phyloP scores from a whole-genome alignment of 306 rosid species.

The Mucuna pruriens region DNA sequence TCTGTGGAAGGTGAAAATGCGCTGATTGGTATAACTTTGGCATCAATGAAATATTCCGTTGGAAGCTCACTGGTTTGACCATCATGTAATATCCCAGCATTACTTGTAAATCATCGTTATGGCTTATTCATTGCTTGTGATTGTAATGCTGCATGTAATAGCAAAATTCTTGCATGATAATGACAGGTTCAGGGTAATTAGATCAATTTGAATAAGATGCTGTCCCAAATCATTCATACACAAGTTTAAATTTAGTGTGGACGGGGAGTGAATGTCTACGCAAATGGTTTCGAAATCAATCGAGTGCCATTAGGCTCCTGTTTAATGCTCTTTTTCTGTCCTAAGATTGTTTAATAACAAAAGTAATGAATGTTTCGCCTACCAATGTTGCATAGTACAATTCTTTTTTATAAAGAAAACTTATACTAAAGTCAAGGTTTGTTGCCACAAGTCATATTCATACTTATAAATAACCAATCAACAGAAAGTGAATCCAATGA shows the following conservation, averaged over 20 bases:
- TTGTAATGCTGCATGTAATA: constrained; percentile 5
- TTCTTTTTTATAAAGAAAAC: no score
- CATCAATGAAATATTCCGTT: constrained; percentile 5
- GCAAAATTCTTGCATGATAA: background rate
- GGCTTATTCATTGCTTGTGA: constrained; percentile 14
- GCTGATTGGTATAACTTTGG: background rate
- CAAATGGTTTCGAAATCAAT: no score
- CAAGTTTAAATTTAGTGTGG: no score
- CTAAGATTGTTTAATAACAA: background rate
- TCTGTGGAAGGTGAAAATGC: background rate
- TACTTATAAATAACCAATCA: no score
- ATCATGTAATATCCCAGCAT: constrained; percentile 37
- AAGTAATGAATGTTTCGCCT: background rate
- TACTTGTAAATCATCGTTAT: background rate
- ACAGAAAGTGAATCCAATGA: no score
- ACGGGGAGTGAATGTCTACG: no score
- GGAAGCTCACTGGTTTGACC: constrained; percentile 1
- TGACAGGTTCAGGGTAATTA: background rate
- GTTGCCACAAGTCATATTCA: no score
- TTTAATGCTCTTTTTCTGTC: no score
- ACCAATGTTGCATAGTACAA: background rate
- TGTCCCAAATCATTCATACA: background rate
- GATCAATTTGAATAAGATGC: background rate
- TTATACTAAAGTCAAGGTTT: no score
- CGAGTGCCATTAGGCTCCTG: background rate